Percentiles rank a stretch among this genome's conserved stretches.
Evolutionary conservation across 2,329 filamentous ascomycete genomes (phyloP).

Genomic region (Exophiala xenobiotica): DNA sequence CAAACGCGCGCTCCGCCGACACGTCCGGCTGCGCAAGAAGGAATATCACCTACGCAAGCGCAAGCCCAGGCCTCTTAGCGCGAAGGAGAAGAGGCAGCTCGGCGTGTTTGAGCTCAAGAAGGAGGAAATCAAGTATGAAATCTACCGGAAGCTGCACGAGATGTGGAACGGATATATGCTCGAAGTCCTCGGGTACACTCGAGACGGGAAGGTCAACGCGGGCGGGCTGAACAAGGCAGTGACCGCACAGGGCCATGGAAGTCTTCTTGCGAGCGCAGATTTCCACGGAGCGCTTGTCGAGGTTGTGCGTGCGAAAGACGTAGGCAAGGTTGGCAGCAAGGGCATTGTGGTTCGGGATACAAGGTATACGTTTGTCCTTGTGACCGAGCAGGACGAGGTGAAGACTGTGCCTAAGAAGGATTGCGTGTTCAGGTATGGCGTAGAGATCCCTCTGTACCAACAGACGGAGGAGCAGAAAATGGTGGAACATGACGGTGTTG

Average conservation of each 20-base stretch:
- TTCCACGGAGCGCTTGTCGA: conserved; percentile 83
- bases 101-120: conserved; percentile 73
- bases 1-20: conserved; percentile 54
- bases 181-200: conserved; percentile 67
- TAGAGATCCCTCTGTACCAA: conserved; percentile 55
- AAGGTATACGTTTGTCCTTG: conserved; percentile 79
- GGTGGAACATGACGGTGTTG: conserved; percentile 15
- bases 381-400: conserved; percentile 63
- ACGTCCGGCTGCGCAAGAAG: conserved; percentile 48
- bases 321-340: conserved; percentile 74
- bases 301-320: conserved; percentile 78
- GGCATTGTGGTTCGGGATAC: conserved; percentile 90
- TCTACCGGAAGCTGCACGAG: conserved; percentile 73
- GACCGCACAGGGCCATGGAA: conserved; percentile 55
- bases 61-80: conserved; percentile 70
- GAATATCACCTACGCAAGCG: conserved; percentile 48
- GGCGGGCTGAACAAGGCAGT: conserved; percentile 39
- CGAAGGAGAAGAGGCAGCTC: conserved; percentile 71
- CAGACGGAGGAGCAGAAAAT: conserved; percentile 26
- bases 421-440: conserved; percentile 75
- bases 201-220: conserved; percentile 30
- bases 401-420: conserved; percentile 78
- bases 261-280: conserved; percentile 78
- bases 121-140: conserved; percentile 65
- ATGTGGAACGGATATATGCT: conserved; percentile 85